Evolutionary conservation across 495 filamentous ascomycete species (phyloP), one percentile per base, ranked within the genome.

Genomic region (Paragyromitra xinjiangensis): DNA sequence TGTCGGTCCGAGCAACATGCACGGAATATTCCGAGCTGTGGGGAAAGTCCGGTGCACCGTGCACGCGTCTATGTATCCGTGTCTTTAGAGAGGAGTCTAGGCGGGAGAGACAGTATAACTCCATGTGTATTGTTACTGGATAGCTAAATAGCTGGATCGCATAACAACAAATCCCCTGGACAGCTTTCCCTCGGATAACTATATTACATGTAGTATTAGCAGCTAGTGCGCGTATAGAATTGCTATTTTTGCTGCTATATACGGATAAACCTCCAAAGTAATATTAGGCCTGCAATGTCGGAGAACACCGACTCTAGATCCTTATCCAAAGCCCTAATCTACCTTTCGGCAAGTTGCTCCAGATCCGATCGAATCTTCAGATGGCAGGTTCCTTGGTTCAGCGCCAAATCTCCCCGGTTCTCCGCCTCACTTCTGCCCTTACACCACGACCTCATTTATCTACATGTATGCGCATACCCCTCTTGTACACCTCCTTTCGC

Each of bases 11-110:
- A 42, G 59, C 34, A 9, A 40, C 34, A 62, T 24, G 64, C 45
- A 68, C 37, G 65, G 65, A 42, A 68, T 39, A 24, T 42, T 69
- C 66, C 66, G 66, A 59, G 53, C 7, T 58, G 50, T 58, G 65
- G 50, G 50, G 64, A 55, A 67, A 34, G 2, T 19, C 44, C 64
- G 64, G 55, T 14, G 55, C 55, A 58, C 55, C 24, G 55, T 34
- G 55, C 55, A 58, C 19, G 19, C 16, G 14, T 53, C 16, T 19
- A 58, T 58, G 55, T 16, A 58, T 34, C 44, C 7, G 16, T 16
- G 44, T 12, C 11, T 16, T 48, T 3, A 48, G 11, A 9, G 11
- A 9, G 3, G 26, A 29, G 26, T 3, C 26, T 29, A 29, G 26
- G 26, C 2, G 29, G 29, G 29, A 3, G 29, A 34, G 29, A 29